Conservation (phyloP, 805 yeast species). For the Suhomyces faveliae region DNA sequence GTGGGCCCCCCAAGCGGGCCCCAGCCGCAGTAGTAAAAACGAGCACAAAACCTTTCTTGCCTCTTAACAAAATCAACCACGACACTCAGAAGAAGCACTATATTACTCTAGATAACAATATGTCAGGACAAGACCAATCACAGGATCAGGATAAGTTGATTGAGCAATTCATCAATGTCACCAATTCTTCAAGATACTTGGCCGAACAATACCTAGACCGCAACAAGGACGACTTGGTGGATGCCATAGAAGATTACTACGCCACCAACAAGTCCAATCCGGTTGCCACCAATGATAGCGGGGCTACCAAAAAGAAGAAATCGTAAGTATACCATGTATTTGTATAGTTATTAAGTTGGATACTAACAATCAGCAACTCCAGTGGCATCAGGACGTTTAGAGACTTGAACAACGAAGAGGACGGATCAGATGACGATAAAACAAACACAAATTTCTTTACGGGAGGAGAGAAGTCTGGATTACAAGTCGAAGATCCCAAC, state of each 20-base stretch:
- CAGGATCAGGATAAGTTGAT: conserved; percentile 16
- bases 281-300: conserved; percentile 5
- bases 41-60: conserved; percentile 1
- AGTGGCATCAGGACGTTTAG: conserved; percentile 37
- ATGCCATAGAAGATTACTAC: conserved; percentile 43
- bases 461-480: conserved; percentile 72
- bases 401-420: conserved; percentile 41
- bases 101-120: conserved; percentile 4
- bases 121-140: conserved; percentile 14
- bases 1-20: too few species aligned
- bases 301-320: conserved; percentile 5
- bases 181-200: conserved; percentile 31
- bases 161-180: conserved; percentile 37
- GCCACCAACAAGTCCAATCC: conserved; percentile 19
- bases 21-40: conserved; percentile 3
- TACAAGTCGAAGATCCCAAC: conserved; percentile 76
- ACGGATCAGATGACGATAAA: conserved; percentile 53
- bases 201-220: conserved; percentile 42
- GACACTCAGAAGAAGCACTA: not conserved
- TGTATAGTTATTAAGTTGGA: not conserved
- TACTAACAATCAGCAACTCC: conserved; percentile 1
- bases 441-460: conserved; percentile 58
- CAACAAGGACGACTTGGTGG: conserved; percentile 35
- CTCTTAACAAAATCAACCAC: not conserved
- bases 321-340: not conserved